phyloP scores from a whole-genome alignment of 2,329 filamentous ascomycete genomes.

The Alternaria alternata region DNA sequence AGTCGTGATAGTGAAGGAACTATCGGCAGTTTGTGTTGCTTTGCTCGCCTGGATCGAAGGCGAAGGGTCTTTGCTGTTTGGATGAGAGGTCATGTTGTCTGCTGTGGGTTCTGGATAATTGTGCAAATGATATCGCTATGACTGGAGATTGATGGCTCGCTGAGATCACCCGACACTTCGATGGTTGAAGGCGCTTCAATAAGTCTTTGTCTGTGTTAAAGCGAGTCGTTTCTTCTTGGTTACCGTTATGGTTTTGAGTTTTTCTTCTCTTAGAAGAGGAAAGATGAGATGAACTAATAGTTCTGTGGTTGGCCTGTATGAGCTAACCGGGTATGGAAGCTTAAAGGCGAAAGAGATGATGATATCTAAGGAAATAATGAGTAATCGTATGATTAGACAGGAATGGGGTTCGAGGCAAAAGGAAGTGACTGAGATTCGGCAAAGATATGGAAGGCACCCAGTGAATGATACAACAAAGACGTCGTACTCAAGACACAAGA shows the following conservation, averaged over 20 bases:
- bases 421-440: neutral
- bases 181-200: neutral
- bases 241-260: constrained; percentile 5
- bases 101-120: neutral
- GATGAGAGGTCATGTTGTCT: constrained; percentile 8
- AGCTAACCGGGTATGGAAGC: neutral
- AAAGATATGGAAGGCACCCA: too few relatives aligned
- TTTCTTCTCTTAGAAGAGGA: neutral
- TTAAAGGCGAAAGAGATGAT: neutral
- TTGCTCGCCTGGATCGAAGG: neutral
- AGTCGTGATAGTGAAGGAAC: constrained; percentile 7
- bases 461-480: neutral
- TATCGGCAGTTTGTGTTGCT: neutral
- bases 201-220: neutral
- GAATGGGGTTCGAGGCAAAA: neutral
- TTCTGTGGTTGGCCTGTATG: neutral
- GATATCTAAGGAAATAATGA: neutral
- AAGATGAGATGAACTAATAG: constrained; percentile 1
- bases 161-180: neutral
- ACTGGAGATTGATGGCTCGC: neutral
- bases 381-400: neutral
- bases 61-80: neutral
- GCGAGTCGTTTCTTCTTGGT: neutral
- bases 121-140: constrained; percentile 14
- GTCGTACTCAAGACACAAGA: neutral